A percentile compares a stretch with the other conserved stretches of the same genome.
Conservation (phyloP, 106 monocot species). For the Apostasia shenzhenica region DNA sequence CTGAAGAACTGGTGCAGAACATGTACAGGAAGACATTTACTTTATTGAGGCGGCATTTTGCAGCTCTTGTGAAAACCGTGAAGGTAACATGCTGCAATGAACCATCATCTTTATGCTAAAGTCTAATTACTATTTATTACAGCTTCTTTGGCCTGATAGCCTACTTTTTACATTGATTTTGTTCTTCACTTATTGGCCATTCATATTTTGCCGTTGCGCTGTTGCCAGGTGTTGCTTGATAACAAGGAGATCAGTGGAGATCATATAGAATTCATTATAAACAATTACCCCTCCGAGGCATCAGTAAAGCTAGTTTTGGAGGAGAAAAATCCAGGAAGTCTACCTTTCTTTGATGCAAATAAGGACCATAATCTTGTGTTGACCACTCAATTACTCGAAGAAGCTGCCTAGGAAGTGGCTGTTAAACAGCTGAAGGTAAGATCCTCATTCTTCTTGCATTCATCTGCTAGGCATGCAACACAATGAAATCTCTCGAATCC, state of each 20-base stretch:
- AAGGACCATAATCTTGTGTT: constrained; percentile 9
- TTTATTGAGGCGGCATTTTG: constrained; percentile 44
- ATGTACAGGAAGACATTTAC: constrained; percentile 60
- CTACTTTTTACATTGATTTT: not conserved
- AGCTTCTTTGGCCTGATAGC: not conserved
- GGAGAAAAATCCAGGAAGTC: constrained; percentile 67
- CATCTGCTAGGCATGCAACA: too few relatives aligned
- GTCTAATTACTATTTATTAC: too few relatives aligned
- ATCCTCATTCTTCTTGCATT: too few relatives aligned
- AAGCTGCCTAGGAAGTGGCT: not conserved
- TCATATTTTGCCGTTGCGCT: not conserved
- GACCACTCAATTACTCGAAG: not conserved
- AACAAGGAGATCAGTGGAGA: constrained; percentile 70
- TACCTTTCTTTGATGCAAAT: constrained; percentile 37
- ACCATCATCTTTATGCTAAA: not conserved
- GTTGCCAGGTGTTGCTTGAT: constrained; percentile 62
- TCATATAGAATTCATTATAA: constrained; percentile 67
- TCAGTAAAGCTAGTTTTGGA: constrained; percentile 50
- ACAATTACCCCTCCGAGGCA: constrained; percentile 57
- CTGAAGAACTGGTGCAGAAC: constrained; percentile 49
- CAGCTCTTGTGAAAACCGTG: constrained; percentile 68
- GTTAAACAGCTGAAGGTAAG: too few relatives aligned
- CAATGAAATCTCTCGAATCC: too few relatives aligned
- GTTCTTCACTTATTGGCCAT: not conserved
- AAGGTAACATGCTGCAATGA: constrained; percentile 37